Evolutionary conservation across 306 rosid genomes (phyloP).

Genomic region (Hippophae rhamnoides): DNA sequence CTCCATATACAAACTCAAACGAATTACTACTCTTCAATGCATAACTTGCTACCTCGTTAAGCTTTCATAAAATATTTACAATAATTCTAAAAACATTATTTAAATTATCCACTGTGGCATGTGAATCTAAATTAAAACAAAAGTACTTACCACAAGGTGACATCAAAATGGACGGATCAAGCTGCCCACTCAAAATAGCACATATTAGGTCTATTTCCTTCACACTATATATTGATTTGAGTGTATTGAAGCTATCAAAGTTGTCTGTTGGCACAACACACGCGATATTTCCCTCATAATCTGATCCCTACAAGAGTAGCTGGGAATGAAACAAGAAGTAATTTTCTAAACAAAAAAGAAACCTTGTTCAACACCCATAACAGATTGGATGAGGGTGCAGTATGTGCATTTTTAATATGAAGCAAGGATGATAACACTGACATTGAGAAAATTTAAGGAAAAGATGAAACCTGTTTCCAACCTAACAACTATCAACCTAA

Average conservation of each 20-base stretch:
- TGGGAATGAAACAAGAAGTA: slow-evolving; percentile 9
- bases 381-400: too few species aligned
- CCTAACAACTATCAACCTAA: too few species aligned
- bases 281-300: slow-evolving; percentile 45
- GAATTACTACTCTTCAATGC: not conserved
- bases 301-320: slow-evolving; percentile 37
- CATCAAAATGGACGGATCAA: slow-evolving; percentile 54
- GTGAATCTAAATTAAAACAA: not conserved
- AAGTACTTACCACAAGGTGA: slow-evolving; percentile 59
- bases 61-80: not conserved
- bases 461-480: too few species aligned
- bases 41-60: not conserved
- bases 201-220: slow-evolving; percentile 50
- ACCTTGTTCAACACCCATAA: too few species aligned
- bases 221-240: slow-evolving; percentile 41
- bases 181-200: slow-evolving; percentile 61
- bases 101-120: not conserved
- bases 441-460: too few species aligned
- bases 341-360: too few species aligned
- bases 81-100: not conserved
- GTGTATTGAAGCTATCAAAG: slow-evolving; percentile 33
- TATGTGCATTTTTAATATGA: too few species aligned
- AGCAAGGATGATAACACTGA: too few species aligned
- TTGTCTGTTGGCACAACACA: slow-evolving; percentile 55
- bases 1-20: too few species aligned